Evolutionary conservation across 148 eudicot species (phyloP).

Genomic region (Vaccinium darrowii): DNA sequence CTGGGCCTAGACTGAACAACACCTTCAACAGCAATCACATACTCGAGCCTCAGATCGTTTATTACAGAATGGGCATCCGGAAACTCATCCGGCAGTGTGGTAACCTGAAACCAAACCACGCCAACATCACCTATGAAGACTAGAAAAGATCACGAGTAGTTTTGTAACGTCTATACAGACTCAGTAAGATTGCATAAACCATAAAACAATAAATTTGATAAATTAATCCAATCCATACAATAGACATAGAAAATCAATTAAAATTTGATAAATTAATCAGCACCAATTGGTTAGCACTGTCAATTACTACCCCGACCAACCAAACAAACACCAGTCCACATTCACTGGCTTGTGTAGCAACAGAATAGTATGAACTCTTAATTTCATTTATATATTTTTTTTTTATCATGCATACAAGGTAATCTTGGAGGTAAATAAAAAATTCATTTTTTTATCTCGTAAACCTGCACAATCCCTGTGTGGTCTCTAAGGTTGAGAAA

Average conservation of each 20-base stretch:
- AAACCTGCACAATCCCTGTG: constrained; percentile 83
- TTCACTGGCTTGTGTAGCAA: too few species aligned
- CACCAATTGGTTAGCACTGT: too few species aligned
- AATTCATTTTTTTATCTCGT: neutral
- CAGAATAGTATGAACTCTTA: too few species aligned
- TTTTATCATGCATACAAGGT: neutral
- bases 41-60: constrained; percentile 79
- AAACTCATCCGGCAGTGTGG: constrained; percentile 88
- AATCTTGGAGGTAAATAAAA: too few species aligned
- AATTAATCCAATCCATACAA: too few species aligned
- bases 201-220: neutral
- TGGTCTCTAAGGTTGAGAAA: constrained; percentile 81
- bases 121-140: neutral
- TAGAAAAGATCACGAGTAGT: neutral
- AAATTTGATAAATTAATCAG: too few species aligned
- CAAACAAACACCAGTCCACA: too few species aligned
- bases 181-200: neutral
- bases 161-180: neutral
- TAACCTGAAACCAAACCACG: constrained; percentile 41
- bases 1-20: constrained; percentile 67
- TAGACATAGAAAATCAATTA: too few species aligned
- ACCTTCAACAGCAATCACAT: constrained; percentile 81
- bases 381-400: too few species aligned
- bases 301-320: too few species aligned
- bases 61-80: constrained; percentile 77